Evolutionary conservation across 768 basidiomycete species (phyloP).

Genomic region (Hygrocybe punicea): DNA sequence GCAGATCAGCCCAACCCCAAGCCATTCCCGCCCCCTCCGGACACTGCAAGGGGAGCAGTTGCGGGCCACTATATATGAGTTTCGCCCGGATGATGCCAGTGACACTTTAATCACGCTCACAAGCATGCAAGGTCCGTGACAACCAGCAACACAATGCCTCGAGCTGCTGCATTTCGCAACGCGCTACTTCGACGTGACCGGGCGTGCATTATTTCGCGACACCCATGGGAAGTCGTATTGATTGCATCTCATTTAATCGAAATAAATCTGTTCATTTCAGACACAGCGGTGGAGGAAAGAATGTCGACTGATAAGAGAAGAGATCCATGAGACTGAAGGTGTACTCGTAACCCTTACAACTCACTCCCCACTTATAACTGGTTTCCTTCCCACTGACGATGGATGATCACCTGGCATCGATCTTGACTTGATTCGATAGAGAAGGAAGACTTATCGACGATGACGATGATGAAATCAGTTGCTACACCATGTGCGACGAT

Average conservation of each 20-base stretch:
- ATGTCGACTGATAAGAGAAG: no score
- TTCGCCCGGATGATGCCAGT: slow-evolving; percentile 15
- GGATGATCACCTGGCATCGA: no score
- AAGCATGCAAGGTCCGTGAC: slow-evolving; percentile 11
- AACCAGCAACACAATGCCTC: slow-evolving; percentile 9
- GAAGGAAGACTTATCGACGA: no score
- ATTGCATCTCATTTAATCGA: slow-evolving; percentile 15
- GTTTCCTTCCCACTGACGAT: no score
- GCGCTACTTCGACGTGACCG: slow-evolving; percentile 12
- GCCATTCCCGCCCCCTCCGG: slow-evolving; percentile 6
- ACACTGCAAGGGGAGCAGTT: slow-evolving; percentile 12
- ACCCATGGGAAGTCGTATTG: not conserved
- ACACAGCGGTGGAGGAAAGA: no score
- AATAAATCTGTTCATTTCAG: no score
- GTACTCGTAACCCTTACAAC: no score
- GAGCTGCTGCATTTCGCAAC: slow-evolving; percentile 9
- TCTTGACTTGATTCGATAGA: no score
- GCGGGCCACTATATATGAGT: slow-evolving; percentile 18
- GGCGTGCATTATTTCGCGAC: not conserved
- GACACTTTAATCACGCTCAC: slow-evolving; percentile 10
- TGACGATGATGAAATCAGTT: no score
- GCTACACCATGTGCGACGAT: no score
- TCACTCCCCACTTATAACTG: no score
- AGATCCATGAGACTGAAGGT: no score
- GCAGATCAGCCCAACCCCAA: slow-evolving; percentile 7